A percentile compares a stretch with the other conserved stretches of the same genome.
Evolutionary conservation across 495 filamentous ascomycete species (phyloP).

Genomic region (Neurospora intermedia): DNA sequence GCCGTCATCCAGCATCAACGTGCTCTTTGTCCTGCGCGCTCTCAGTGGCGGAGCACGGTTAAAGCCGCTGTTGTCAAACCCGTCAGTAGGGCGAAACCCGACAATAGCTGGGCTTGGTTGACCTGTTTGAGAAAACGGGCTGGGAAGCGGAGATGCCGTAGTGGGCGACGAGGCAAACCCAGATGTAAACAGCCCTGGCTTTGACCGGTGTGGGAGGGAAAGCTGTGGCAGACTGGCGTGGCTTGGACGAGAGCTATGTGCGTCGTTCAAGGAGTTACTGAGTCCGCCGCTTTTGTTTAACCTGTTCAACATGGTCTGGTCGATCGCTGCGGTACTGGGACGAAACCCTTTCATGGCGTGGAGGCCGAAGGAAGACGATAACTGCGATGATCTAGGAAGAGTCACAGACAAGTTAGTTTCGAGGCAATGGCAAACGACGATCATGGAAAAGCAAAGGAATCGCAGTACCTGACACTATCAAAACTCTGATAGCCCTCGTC

Average conservation of each 20-base stretch:
- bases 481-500: constrained; percentile 46
- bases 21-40: constrained; percentile 43
- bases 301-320: constrained; percentile 68
- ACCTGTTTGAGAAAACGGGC: not conserved
- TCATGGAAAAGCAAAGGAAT: not conserved
- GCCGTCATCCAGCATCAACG: constrained; percentile 27
- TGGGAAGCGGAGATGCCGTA: constrained; percentile 36
- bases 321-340: constrained; percentile 58
- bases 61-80: constrained; percentile 27
- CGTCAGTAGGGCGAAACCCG: not conserved
- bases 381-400: constrained; percentile 14
- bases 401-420: constrained; percentile 9
- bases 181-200: constrained; percentile 31
- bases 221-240: constrained; percentile 38
- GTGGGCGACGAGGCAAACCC: constrained; percentile 35
- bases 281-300: constrained; percentile 49
- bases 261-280: constrained; percentile 40
- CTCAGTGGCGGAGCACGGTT: constrained; percentile 51
- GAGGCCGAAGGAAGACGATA: constrained; percentile 25
- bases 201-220: constrained; percentile 37
- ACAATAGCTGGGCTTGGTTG: not conserved
- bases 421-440: not conserved
- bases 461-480: constrained; percentile 26
- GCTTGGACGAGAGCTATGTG: constrained; percentile 31
- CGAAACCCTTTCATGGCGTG: constrained; percentile 45